phyloP scores from a whole-genome alignment of 495 filamentous ascomycete genomes.

The Cercophora sp. region DNA sequence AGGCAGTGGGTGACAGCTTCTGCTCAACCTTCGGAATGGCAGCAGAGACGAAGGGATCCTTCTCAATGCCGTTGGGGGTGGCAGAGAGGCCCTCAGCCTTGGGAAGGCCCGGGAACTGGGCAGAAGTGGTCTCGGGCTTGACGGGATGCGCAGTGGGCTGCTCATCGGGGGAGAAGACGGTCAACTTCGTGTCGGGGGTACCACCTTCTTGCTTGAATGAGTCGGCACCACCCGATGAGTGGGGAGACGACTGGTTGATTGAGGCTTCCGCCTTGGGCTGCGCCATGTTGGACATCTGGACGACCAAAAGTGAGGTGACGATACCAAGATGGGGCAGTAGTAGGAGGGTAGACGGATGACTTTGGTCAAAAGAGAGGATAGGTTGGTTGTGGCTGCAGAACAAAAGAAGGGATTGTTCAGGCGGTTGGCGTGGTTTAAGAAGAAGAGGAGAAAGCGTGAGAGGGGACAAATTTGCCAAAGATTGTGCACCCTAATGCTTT shows the following conservation, averaged over 20 bases:
- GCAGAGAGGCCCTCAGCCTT: conserved; percentile 20
- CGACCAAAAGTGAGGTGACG: too few relatives aligned
- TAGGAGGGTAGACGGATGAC: too few relatives aligned
- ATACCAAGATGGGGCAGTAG: too few relatives aligned
- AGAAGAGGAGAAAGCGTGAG: too few relatives aligned
- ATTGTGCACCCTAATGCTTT: too few relatives aligned
- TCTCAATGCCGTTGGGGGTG: conserved; percentile 22
- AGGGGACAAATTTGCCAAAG: too few relatives aligned
- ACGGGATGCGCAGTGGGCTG: too few relatives aligned
- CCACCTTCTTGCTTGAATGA: conserved; percentile 50
- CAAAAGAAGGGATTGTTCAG: too few relatives aligned
- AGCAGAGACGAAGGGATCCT: conserved; percentile 42
- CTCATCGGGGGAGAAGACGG: conserved; percentile 62
- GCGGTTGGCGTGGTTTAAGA: too few relatives aligned
- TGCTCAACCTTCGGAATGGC: conserved; percentile 29
- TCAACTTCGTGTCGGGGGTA: conserved; percentile 62
- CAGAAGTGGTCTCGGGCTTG: too few relatives aligned
- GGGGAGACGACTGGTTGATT: conserved; percentile 50
- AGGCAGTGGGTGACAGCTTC: conserved; percentile 49
- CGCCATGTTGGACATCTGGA: conserved; percentile 21
- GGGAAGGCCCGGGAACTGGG: conserved; percentile 28
- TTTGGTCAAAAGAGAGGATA: too few relatives aligned
- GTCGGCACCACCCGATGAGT: conserved; percentile 51
- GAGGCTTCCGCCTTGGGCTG: conserved; percentile 34
- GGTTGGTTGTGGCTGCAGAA: too few relatives aligned